A percentile compares a stretch with the other conserved stretches of the same genome.
Evolutionary conservation across 768 basidiomycete genomes (phyloP).

Genomic region (Leucogyrophana mollusca): DNA sequence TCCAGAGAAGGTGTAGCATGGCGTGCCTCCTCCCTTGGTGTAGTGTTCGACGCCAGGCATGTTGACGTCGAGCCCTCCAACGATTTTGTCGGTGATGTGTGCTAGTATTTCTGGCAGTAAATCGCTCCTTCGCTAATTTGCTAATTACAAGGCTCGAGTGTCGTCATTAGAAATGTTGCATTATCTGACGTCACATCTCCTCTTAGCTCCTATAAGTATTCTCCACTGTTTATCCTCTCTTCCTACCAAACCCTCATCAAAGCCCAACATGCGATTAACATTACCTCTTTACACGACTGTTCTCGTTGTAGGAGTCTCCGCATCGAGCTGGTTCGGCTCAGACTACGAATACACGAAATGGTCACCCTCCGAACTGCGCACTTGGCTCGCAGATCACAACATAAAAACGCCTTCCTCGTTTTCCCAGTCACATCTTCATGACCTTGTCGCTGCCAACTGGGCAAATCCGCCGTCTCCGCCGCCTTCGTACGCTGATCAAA

Average conservation of each 20-base stretch:
- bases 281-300: conserved; percentile 27
- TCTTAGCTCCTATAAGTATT: conserved; percentile 11
- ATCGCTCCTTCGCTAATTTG: too few relatives aligned
- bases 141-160: too few relatives aligned
- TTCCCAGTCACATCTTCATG: conserved; percentile 36
- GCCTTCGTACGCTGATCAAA: conserved; percentile 28
- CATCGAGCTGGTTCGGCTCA: conserved; percentile 52
- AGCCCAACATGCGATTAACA: conserved; percentile 11
- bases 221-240: neutral
- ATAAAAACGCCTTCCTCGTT: conserved; percentile 52
- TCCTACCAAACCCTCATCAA: neutral
- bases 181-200: conserved; percentile 25
- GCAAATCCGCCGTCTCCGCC: conserved; percentile 20
- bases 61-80: too few relatives aligned
- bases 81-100: too few relatives aligned
- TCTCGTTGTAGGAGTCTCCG: conserved; percentile 37
- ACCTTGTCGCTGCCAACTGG: conserved; percentile 67
- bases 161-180: too few relatives aligned
- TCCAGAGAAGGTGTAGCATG: too few relatives aligned
- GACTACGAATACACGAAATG: conserved; percentile 45
- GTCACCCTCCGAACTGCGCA: conserved; percentile 61
- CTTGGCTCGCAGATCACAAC: conserved; percentile 69
- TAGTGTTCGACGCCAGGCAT: too few relatives aligned
- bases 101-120: too few relatives aligned
- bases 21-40: too few relatives aligned